Conservation (phyloP, 306 rosid genomes). For the Trifolium dubium region DNA sequence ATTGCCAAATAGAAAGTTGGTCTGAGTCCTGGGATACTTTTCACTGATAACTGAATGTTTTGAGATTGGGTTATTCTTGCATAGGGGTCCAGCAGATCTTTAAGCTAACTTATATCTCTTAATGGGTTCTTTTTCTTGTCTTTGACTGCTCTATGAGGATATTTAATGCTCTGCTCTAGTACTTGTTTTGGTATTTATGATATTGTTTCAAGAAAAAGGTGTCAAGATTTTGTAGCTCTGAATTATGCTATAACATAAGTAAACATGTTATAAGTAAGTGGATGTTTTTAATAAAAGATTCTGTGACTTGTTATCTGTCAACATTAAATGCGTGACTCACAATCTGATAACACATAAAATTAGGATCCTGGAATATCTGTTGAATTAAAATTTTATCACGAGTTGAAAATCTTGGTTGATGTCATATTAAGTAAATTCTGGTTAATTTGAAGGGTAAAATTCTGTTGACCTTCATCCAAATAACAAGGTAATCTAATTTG, state of each 20-base stretch:
- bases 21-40: conserved; percentile 5
- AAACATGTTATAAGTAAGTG: not conserved
- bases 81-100: not conserved
- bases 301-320: conserved; percentile 16
- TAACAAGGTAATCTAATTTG: conserved; percentile 23
- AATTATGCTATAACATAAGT: conserved; percentile 8
- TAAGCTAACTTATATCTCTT: not conserved
- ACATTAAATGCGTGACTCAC: not conserved
- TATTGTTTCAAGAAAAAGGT: conserved; percentile 1
- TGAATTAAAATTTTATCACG: not conserved
- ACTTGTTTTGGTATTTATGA: not conserved
- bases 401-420: conserved; percentile 25
- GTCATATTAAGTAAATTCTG: conserved; percentile 5
- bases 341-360: not conserved
- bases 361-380: conserved; percentile 16
- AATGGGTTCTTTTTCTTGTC: conserved; percentile 21
- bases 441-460: conserved; percentile 3
- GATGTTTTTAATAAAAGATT: not conserved
- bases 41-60: conserved; percentile 9
- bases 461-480: conserved; percentile 13
- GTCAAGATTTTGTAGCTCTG: conserved; percentile 10
- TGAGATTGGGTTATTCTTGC: conserved; percentile 32
- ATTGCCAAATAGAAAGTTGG: conserved; percentile 5
- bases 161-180: conserved; percentile 5
- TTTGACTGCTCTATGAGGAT: conserved; percentile 20